Conservation (phyloP, 495 filamentous ascomycete species). For the Friedmanniomyces simplex region DNA sequence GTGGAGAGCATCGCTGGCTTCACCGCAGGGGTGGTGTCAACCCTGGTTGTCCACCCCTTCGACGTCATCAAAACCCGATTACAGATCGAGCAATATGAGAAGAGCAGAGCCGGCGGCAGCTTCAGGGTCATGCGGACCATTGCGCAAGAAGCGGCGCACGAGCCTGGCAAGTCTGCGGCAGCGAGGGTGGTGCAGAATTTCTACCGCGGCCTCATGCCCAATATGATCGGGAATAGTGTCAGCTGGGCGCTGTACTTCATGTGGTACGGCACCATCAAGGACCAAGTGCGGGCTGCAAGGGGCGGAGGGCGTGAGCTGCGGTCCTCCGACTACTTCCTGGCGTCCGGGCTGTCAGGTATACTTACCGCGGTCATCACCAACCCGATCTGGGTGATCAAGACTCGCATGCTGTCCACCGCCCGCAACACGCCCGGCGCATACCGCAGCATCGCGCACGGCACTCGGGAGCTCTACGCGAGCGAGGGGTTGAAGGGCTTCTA, state of each 20-base stretch:
- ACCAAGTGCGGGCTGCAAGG: slow-evolving; percentile 26
- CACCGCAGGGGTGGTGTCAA: slow-evolving; percentile 74
- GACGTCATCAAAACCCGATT: slow-evolving; percentile 94
- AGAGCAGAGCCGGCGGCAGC: slow-evolving; percentile 27
- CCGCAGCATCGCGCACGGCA: slow-evolving; percentile 59
- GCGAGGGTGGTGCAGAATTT: slow-evolving; percentile 40
- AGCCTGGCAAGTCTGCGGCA: background rate
- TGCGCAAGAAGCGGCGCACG: slow-evolving; percentile 12
- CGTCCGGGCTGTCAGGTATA: slow-evolving; percentile 62
- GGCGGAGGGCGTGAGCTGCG: slow-evolving; percentile 6
- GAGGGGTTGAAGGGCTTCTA: slow-evolving; percentile 77
- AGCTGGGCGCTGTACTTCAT: slow-evolving; percentile 91
- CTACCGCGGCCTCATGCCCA: slow-evolving; percentile 83
- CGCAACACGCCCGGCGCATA: slow-evolving; percentile 67
- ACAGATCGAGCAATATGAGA: slow-evolving; percentile 44
- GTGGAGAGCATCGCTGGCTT: slow-evolving; percentile 88
- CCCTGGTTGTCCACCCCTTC: slow-evolving; percentile 73
- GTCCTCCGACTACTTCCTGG: slow-evolving; percentile 64
- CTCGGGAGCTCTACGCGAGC: slow-evolving; percentile 46
- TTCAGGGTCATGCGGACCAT: slow-evolving; percentile 46
- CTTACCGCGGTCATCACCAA: slow-evolving; percentile 77
- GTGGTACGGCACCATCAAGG: slow-evolving; percentile 52
- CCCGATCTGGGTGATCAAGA: slow-evolving; percentile 97
- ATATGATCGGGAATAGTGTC: slow-evolving; percentile 79
- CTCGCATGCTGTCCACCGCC: slow-evolving; percentile 85